A percentile compares a stretch with the other conserved stretches of the same genome.
These are phyloP conservation scores for Chaetomiaceae sp. DNA, from an alignment of 2,329 filamentous ascomycete species.

Conservation along the genomic window DNA sequence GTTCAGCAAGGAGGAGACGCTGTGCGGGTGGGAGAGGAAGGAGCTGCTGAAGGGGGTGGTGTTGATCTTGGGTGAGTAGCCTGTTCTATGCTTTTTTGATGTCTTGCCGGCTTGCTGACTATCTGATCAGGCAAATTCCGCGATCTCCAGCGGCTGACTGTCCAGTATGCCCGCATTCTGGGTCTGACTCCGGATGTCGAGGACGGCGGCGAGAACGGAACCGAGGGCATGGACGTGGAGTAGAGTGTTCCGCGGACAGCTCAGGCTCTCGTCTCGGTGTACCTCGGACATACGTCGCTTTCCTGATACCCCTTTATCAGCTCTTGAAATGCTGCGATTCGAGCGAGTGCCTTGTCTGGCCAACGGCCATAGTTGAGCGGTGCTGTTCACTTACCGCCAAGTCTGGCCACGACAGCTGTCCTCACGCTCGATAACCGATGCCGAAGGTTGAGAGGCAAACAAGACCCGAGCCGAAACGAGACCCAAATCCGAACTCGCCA, in stretches of 20 bases:
- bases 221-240: slow-evolving; percentile 23
- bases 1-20: slow-evolving; percentile 60
- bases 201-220: slow-evolving; percentile 29
- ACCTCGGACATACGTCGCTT: background rate
- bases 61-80: slow-evolving; percentile 74
- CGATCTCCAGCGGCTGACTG: slow-evolving; percentile 87
- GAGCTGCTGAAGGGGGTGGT: slow-evolving; percentile 87
- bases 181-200: slow-evolving; percentile 51
- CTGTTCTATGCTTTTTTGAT: slow-evolving; percentile 3
- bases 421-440: no score
- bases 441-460: no score
- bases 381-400: no score
- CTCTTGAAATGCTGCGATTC: no score
- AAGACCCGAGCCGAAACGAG: no score
- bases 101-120: background rate
- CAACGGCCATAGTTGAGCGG: no score
- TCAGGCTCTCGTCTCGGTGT: background rate
- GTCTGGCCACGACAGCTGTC: no score
- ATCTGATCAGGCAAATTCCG: slow-evolving; percentile 74
- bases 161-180: slow-evolving; percentile 84
- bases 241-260: background rate
- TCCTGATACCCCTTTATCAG: no score
- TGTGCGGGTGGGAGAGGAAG: slow-evolving; percentile 87
- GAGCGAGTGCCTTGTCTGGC: no score
- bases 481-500: no score